phyloP scores from a whole-genome alignment of 2,329 filamentous ascomycete species.

The Atkinsonella hypoxylon region DNA sequence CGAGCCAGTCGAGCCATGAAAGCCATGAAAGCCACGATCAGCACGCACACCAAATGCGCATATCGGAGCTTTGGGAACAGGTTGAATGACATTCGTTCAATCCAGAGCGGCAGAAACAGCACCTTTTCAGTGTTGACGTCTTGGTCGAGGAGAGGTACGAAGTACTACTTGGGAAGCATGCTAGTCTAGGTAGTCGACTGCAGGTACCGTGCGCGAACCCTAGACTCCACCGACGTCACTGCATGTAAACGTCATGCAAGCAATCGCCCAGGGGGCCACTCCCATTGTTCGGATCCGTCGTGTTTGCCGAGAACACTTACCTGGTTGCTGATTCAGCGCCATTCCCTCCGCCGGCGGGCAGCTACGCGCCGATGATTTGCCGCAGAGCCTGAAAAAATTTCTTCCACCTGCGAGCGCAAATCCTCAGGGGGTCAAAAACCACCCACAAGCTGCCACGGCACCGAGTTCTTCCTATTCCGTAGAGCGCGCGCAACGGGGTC shows the following conservation, averaged over 20 bases:
- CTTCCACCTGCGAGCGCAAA: conserved; percentile 22
- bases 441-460: conserved; percentile 19
- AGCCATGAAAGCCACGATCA: not conserved
- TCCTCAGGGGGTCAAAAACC: conserved; percentile 20
- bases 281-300: not conserved
- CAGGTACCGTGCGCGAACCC: not conserved
- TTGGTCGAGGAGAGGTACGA: no score
- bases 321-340: not conserved
- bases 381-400: conserved; percentile 21
- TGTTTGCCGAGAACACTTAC: no score
- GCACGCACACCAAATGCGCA: not conserved
- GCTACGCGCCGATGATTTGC: conserved; percentile 6
- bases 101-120: not conserved
- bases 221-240: not conserved
- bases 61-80: not conserved
- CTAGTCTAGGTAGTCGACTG: not conserved
- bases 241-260: no score
- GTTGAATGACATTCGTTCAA: not conserved
- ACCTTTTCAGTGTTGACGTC: no score
- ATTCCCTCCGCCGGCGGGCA: not conserved
- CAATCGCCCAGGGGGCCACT: no score
- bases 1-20: no score
- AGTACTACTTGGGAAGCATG: no score
- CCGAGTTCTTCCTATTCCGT: conserved; percentile 38
- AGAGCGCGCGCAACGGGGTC: conserved; percentile 21